A percentile compares a stretch with the other conserved stretches of the same genome.
Evolutionary conservation across 768 basidiomycete genomes (phyloP).

Genomic region (Tephrocybe sp.): DNA sequence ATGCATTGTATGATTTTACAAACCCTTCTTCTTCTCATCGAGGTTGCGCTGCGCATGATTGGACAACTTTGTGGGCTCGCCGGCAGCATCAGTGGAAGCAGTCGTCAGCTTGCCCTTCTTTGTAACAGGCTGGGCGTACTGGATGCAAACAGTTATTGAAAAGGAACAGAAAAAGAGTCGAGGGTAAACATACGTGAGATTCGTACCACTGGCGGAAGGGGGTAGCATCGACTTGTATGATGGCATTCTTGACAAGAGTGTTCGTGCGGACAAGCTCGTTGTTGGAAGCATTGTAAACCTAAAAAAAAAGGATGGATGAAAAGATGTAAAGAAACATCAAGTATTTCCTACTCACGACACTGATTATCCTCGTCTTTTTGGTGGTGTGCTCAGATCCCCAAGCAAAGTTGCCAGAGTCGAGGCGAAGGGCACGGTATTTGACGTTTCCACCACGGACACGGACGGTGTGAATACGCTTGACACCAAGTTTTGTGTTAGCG

Average conservation of each 20-base stretch:
- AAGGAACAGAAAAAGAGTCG: constrained; percentile 1
- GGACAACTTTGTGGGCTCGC: constrained; percentile 77
- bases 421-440: constrained; percentile 94
- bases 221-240: constrained; percentile 97
- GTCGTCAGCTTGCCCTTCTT: constrained; percentile 81
- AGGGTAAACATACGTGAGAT: constrained; percentile 71
- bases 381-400: constrained; percentile 96
- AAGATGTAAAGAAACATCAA: neutral
- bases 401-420: constrained; percentile 96
- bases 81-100: constrained; percentile 42
- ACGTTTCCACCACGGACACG: constrained; percentile 93
- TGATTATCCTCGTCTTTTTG: constrained; percentile 92
- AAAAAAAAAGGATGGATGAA: neutral
- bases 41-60: constrained; percentile 86
- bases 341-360: constrained; percentile 67
- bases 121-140: constrained; percentile 95
- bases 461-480: constrained; percentile 93
- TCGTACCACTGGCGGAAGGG: constrained; percentile 99
- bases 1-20: constrained; percentile 11
- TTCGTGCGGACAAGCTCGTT: constrained; percentile 99
- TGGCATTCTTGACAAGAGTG: constrained; percentile 94
- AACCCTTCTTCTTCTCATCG: constrained; percentile 90
- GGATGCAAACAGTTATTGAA: constrained; percentile 4
- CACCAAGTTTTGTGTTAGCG: constrained; percentile 94
- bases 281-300: constrained; percentile 99